Evolutionary conservation across 2,329 filamentous ascomycete genomes (phyloP).

Genomic region (Akanthomyces muscarius): DNA sequence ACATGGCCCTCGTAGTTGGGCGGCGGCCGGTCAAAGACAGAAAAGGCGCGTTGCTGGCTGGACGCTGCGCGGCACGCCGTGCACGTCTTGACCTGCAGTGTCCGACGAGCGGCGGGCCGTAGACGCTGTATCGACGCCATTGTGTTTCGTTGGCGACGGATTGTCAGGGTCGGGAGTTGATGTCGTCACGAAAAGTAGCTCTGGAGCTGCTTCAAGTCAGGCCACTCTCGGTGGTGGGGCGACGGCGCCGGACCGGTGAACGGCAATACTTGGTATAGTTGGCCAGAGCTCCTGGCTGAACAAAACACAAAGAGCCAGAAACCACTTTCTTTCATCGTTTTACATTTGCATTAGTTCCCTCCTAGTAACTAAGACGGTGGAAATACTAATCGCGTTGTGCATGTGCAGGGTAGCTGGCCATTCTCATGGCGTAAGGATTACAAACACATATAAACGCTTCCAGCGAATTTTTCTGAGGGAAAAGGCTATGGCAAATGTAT

Average conservation of each 20-base stretch:
- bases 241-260: not conserved
- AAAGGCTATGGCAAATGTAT: too few relatives aligned
- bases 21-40: constrained; percentile 75
- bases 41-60: constrained; percentile 51
- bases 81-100: constrained; percentile 23
- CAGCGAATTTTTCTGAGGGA: too few relatives aligned
- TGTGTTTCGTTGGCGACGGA: not conserved
- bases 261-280: too few relatives aligned
- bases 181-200: not conserved
- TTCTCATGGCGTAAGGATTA: too few relatives aligned
- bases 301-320: too few relatives aligned
- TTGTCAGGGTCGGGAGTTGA: not conserved
- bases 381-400: too few relatives aligned
- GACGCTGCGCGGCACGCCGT: constrained; percentile 24
- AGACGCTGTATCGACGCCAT: constrained; percentile 13
- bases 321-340: too few relatives aligned
- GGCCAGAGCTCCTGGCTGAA: too few relatives aligned
- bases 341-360: too few relatives aligned
- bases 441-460: too few relatives aligned
- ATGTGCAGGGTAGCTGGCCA: too few relatives aligned
- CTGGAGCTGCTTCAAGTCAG: not conserved
- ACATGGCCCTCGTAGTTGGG: constrained; percentile 92
- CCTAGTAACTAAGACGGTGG: too few relatives aligned
- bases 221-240: constrained; percentile 5
- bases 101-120: not conserved